Base-by-base conservation (phyloP, 129 eudicot species). In the Rutidosis leptorrhynchoides region DNA sequence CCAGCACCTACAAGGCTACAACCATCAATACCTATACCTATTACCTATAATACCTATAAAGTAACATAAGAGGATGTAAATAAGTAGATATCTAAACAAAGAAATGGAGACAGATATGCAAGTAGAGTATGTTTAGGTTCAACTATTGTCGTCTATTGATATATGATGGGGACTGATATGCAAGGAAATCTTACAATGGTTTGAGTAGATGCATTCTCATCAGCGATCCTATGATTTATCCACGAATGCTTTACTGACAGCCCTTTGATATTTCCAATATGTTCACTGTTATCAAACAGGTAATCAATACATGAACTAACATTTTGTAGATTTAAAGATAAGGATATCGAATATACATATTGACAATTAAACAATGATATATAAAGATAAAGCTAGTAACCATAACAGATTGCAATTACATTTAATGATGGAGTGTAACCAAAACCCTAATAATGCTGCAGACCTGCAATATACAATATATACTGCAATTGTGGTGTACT, bases 1-100 rank as follows among this genome's bases (percentile, higher is more conserved):
- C 98, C 98, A 67, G 98, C 98, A 53, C 98, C n/a, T n/a, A n/a
- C n/a, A n/a, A n/a, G n/a, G n/a, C 96, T 51, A 92, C 98, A 85
- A 92, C 98, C 98, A 92, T 92, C n/a, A n/a, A n/a, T n/a, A n/a
- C n/a, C n/a, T n/a, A n/a, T n/a, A n/a, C n/a, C n/a, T n/a, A n/a
- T n/a, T n/a, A n/a, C n/a, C n/a, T n/a, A n/a, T 82, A 92, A 73
- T 51, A 92, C 86, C 98, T 92, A 73, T 37, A 57, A 40, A 67
- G 9, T 14, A 7, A 23, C 46, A 54, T 21, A 53, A 3, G 52
- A 24, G 64, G 71, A 16, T 48, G 19, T 64, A 58, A 72, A 22
- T 30, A 62, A 15, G 27, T 70, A 58, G 53, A 58, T n/a, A 56
- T 22, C 24, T 58, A 3, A 45, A 58, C 19, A 46, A 45, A 63